Conservation (phyloP, 148 eudicot species). For the Rheum nobile region DNA sequence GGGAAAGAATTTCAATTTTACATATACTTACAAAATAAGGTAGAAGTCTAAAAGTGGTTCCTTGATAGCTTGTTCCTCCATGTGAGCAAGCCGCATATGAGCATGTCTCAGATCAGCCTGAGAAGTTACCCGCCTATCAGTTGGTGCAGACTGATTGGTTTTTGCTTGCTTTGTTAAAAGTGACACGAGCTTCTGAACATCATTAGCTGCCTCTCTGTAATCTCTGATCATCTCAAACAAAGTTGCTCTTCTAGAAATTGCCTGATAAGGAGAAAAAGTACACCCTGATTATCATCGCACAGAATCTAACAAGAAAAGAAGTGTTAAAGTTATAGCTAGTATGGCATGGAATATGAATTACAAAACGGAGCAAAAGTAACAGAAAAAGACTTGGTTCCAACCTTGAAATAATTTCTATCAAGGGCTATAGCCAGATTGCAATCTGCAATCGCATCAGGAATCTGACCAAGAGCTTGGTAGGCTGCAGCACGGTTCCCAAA, state of each 20-base stretch:
- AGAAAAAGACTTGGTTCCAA: conserved; percentile 12
- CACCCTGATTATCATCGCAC: not conserved
- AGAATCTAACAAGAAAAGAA: not conserved
- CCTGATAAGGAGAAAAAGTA: conserved; percentile 33
- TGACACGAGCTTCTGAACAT: conserved; percentile 51
- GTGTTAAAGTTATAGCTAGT: not conserved
- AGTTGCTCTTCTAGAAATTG: conserved; percentile 74
- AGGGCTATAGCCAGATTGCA: conserved; percentile 92
- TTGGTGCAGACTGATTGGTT: conserved; percentile 25
- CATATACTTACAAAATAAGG: conserved; percentile 69
- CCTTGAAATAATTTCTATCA: conserved; percentile 79
- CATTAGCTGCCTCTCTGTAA: conserved; percentile 70
- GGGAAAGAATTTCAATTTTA: not conserved
- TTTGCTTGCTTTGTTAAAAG: conserved; percentile 48
- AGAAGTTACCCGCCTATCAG: conserved; percentile 24
- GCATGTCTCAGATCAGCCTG: conserved; percentile 58
- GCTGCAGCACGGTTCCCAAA: conserved; percentile 97
- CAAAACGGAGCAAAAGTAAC: not conserved
- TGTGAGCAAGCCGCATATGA: conserved; percentile 37
- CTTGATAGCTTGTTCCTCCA: conserved; percentile 62
- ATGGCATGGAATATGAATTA: not conserved
- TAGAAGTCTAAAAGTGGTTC: conserved; percentile 68
- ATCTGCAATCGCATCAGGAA: conserved; percentile 85
- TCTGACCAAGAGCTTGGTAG: conserved; percentile 63
- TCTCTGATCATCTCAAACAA: conserved; percentile 92